Evolutionary conservation across 148 eudicot species (phyloP).

Genomic region (Diospyros lotus): DNA sequence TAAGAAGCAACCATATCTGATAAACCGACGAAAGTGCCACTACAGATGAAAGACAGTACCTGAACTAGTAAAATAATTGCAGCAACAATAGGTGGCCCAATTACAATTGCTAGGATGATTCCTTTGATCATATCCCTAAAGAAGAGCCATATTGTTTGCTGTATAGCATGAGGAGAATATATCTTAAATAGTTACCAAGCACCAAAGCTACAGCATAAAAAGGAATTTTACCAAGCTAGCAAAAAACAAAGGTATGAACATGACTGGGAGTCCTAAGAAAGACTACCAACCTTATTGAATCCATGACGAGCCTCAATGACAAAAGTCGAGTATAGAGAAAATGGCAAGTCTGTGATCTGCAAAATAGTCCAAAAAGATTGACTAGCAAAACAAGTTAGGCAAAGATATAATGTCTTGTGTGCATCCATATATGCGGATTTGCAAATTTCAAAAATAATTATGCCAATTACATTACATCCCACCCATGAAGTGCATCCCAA

Average conservation of each 20-base stretch:
- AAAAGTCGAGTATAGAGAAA: slow-evolving; percentile 91
- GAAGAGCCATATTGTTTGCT: slow-evolving; percentile 94
- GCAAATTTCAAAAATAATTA: not conserved
- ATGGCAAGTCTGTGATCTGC: slow-evolving; percentile 96
- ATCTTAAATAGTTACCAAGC: not conserved
- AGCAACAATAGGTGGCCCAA: slow-evolving; percentile 97
- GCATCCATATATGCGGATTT: not conserved
- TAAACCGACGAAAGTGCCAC: not conserved
- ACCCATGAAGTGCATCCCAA: not conserved
- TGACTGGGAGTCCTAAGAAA: not conserved
- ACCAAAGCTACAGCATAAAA: not conserved
- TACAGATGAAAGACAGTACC: slow-evolving; percentile 33
- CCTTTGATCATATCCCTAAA: slow-evolving; percentile 90
- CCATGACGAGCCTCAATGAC: slow-evolving; percentile 98
- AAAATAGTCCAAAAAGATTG: slow-evolving; percentile 7
- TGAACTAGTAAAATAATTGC: slow-evolving; percentile 91
- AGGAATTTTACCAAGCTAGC: not conserved
- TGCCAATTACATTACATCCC: not conserved
- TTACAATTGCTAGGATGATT: slow-evolving; percentile 55
- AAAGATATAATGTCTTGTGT: not conserved
- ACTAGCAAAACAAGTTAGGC: too few relatives aligned
- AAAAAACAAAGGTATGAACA: not conserved
- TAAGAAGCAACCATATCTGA: not conserved
- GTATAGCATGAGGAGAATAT: slow-evolving; percentile 24
- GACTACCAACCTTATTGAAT: slow-evolving; percentile 71